A percentile compares a stretch with the other conserved stretches of the same genome.
phyloP scores from a whole-genome alignment of 306 rosid genomes.

The Hylodesmum podocarpum region DNA sequence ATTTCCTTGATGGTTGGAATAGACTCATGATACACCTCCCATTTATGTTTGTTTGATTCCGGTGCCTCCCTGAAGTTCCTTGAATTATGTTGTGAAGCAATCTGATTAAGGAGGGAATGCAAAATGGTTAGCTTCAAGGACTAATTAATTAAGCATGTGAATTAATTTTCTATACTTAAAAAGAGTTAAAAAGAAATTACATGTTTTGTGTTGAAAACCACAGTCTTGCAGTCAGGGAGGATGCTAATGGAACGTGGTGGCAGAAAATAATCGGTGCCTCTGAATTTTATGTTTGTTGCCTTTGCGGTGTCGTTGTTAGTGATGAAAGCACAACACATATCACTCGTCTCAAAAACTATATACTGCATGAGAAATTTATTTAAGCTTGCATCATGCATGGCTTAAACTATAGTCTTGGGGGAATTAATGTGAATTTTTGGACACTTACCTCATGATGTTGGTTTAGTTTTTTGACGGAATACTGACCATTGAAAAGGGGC shows the following conservation, averaged over 20 bases:
- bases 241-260: slow-evolving; percentile 85
- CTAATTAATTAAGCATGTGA: not conserved
- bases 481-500: slow-evolving; percentile 49
- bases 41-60: slow-evolving; percentile 42
- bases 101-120: slow-evolving; percentile 43
- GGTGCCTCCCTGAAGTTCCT: slow-evolving; percentile 54
- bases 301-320: slow-evolving; percentile 61
- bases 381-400: not conserved
- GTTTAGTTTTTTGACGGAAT: slow-evolving; percentile 31
- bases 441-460: slow-evolving; percentile 49
- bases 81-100: slow-evolving; percentile 76
- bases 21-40: slow-evolving; percentile 64
- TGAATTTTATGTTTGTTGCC: slow-evolving; percentile 42
- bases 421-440: not conserved
- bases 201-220: slow-evolving; percentile 66
- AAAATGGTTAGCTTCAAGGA: slow-evolving; percentile 19
- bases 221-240: slow-evolving; percentile 89
- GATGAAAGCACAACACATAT: slow-evolving; percentile 79
- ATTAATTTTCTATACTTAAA: slow-evolving; percentile 23
- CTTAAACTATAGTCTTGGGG: not conserved
- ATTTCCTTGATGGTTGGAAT: slow-evolving; percentile 52
- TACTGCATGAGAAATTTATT: slow-evolving; percentile 57
- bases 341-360: slow-evolving; percentile 50
- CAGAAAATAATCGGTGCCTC: slow-evolving; percentile 48
- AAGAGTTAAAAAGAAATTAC: slow-evolving; percentile 37